Conservation (phyloP, 2,329 filamentous ascomycete genomes). For the Verticillium nubilum region DNA sequence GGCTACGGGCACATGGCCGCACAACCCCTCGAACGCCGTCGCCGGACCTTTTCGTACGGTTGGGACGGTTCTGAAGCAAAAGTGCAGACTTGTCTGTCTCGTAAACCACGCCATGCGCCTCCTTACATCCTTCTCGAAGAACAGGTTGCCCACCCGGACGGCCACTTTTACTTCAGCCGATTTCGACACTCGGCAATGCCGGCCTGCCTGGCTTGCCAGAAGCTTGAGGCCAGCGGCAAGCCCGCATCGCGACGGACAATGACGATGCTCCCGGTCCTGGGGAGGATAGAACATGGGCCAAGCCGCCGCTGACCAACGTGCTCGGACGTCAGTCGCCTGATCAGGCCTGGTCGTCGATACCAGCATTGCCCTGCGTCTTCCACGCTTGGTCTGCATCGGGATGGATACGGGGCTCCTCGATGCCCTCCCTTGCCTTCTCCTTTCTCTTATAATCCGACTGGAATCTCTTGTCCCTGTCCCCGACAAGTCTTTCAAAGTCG, state of each 20-base stretch:
- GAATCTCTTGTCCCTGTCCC: conserved; percentile 39
- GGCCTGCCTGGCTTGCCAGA: neutral
- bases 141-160: neutral
- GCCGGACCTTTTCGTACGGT: neutral
- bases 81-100: neutral
- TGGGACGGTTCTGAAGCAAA: neutral
- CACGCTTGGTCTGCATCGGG: conserved; percentile 15
- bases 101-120: neutral
- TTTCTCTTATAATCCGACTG: conserved; percentile 39
- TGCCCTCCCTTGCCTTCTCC: conserved; percentile 34
- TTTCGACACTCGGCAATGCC: neutral
- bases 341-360: neutral
- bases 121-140: neutral
- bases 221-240: neutral
- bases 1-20: neutral
- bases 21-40: neutral
- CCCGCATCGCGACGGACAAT: neutral
- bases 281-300: neutral
- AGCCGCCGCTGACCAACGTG: neutral
- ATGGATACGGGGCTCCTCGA: conserved; percentile 36
- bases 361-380: conserved; percentile 2
- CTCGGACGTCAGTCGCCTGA: neutral
- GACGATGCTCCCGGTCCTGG: neutral
- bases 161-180: neutral
- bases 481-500: conserved; percentile 36